These are phyloP conservation scores for Magnolia kwangsiensis DNA, from an alignment of 164 flowering plant genomes.

Conservation along the genomic window DNA sequence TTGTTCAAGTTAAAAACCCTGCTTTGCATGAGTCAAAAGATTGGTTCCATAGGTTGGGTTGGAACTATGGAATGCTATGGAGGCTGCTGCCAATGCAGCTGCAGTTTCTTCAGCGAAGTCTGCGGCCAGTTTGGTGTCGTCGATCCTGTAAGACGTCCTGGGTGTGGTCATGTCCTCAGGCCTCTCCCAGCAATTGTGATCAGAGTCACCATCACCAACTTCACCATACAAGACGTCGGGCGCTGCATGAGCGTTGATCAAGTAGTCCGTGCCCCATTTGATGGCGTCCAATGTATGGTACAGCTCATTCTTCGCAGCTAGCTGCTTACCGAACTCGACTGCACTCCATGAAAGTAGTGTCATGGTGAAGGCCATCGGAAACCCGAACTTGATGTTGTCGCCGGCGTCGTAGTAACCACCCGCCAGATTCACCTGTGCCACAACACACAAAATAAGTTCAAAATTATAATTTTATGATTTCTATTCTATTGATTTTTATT, in stretches of 20 bases:
- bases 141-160: conserved; percentile 39
- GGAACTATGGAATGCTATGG: conserved; percentile 39
- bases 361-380: conserved; percentile 50
- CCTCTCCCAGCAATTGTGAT: conserved; percentile 68
- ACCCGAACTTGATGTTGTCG: conserved; percentile 59
- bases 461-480: too few relatives aligned
- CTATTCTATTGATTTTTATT: too few relatives aligned
- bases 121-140: conserved; percentile 50
- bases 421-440: conserved; percentile 34
- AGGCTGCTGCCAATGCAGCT: conserved; percentile 73
- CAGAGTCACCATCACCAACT: conserved; percentile 67
- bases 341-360: conserved; percentile 55
- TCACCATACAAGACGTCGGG: conserved; percentile 45
- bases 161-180: conserved; percentile 81
- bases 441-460: background rate
- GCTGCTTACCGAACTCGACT: conserved; percentile 23
- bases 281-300: conserved; percentile 31
- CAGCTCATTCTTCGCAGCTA: conserved; percentile 24
- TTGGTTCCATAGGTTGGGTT: conserved; percentile 32
- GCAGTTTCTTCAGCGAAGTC: conserved; percentile 79
- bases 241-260: conserved; percentile 45
- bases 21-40: conserved; percentile 50
- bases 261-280: conserved; percentile 55
- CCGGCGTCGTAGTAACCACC: conserved; percentile 68
- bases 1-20: conserved; percentile 25